Percentiles rank a stretch among this genome's conserved stretches.
These are phyloP conservation scores for Salix brachista DNA, from an alignment of 345 rosid species.

Conservation along the genomic window DNA sequence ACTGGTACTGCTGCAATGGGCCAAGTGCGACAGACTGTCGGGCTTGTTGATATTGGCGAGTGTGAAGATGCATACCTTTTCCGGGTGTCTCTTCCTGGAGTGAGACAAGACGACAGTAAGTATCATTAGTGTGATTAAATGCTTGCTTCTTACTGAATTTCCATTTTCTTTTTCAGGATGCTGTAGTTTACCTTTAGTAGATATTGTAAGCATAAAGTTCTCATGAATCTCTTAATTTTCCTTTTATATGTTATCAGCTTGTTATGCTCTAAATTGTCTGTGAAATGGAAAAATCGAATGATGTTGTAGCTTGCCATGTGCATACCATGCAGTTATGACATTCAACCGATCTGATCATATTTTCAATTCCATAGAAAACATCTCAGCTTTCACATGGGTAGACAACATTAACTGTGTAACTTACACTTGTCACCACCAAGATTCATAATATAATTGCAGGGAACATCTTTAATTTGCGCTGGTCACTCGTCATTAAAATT, in stretches of 20 bases:
- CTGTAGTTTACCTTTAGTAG: background rate
- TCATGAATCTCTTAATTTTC: background rate
- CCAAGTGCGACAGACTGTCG: slow-evolving; percentile 4
- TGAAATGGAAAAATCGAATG: background rate
- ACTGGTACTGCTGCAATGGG: slow-evolving; percentile 18
- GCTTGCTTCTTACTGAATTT: background rate
- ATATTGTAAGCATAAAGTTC: no score
- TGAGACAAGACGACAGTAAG: slow-evolving; percentile 12
- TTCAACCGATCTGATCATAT: background rate
- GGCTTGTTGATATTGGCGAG: slow-evolving; percentile 17
- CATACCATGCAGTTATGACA: background rate
- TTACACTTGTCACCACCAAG: no score
- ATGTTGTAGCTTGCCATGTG: background rate
- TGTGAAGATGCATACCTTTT: slow-evolving; percentile 17
- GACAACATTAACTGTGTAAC: no score
- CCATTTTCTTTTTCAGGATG: background rate
- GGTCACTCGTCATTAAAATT: no score
- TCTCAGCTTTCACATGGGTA: background rate
- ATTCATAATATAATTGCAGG: no score
- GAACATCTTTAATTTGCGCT: no score
- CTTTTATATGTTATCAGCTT: background rate
- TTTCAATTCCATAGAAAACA: background rate
- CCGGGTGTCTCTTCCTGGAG: slow-evolving; percentile 19
- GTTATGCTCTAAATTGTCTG: background rate
- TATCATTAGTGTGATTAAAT: background rate